These are phyloP conservation scores for Blepharisma japonicum DNA, from an alignment of 73 alveolate genomes.

Conservation along the genomic window DNA sequence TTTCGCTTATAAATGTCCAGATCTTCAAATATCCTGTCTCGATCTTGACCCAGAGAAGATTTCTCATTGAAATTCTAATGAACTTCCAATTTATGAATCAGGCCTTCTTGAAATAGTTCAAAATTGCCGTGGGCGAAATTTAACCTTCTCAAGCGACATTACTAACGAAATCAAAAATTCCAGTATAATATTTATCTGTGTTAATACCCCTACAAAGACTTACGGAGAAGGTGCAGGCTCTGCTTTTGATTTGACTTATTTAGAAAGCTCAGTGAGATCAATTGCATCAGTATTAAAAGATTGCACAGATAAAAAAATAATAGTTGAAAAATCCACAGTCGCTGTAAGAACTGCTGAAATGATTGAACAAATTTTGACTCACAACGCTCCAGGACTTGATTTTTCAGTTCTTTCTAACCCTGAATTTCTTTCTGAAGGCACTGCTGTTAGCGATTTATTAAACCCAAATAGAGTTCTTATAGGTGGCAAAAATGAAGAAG, in stretches of 20 bases:
- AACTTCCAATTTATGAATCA: constrained; percentile 79
- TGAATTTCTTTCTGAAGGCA: constrained; percentile 95
- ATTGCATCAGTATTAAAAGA: constrained; percentile 40
- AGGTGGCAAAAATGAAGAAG: constrained; percentile 66
- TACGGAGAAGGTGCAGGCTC: constrained; percentile 69
- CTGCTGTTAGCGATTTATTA: constrained; percentile 87
- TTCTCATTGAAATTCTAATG: constrained; percentile 57
- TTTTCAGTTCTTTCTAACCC: constrained; percentile 88
- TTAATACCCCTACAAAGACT: constrained; percentile 82
- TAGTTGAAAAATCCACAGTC: constrained; percentile 93
- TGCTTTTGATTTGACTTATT: constrained; percentile 65
- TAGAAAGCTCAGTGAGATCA: constrained; percentile 49
- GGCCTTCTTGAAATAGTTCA: constrained; percentile 50
- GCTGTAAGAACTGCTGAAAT: constrained; percentile 88
- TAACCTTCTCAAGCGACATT: constrained; percentile 73
- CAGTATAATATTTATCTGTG: constrained; percentile 47
- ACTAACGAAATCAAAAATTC: constrained; percentile 47
- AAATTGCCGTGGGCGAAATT: constrained; percentile 57
- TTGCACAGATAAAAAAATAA: constrained; percentile 41
- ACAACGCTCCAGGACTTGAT: constrained; percentile 38
- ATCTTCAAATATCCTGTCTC: constrained; percentile 47
- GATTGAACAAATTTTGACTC: constrained; percentile 44
- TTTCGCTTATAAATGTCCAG: constrained; percentile 81
- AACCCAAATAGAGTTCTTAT: constrained; percentile 92
- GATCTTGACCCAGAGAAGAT: constrained; percentile 76